These are phyloP conservation scores for Aphanomyces invadans DNA, from an alignment of 352 stramenopile species.

Conservation along the genomic window DNA sequence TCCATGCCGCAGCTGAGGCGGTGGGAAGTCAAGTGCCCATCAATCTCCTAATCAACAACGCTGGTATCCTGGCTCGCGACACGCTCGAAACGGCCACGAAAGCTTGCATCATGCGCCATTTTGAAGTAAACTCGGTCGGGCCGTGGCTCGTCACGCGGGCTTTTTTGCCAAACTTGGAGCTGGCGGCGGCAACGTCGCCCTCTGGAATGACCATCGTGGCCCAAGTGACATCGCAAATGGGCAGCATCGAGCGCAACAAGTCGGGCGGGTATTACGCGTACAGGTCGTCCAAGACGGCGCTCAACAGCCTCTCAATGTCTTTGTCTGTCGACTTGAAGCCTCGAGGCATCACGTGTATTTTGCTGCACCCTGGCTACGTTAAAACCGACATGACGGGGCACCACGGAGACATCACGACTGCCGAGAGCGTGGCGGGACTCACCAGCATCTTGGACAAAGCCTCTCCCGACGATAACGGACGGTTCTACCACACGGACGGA, in stretches of 20 bases:
- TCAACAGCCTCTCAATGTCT: slow-evolving; percentile 69
- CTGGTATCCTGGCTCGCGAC: slow-evolving; percentile 35
- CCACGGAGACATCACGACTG: slow-evolving; percentile 35
- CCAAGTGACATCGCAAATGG: slow-evolving; percentile 52
- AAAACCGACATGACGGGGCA: slow-evolving; percentile 49
- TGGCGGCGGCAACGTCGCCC: slow-evolving; percentile 27
- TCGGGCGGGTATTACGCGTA: slow-evolving; percentile 65
- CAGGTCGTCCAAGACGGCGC: slow-evolving; percentile 65
- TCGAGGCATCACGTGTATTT: slow-evolving; percentile 48
- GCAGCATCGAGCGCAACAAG: slow-evolving; percentile 48
- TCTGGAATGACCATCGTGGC: slow-evolving; percentile 39
- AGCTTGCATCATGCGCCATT: slow-evolving; percentile 45
- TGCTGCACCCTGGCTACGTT: slow-evolving; percentile 59
- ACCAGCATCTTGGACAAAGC: slow-evolving; percentile 46
- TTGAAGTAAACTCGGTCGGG: slow-evolving; percentile 69
- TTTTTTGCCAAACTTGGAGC: slow-evolving; percentile 44
- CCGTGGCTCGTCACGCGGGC: slow-evolving; percentile 54
- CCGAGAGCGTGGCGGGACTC: slow-evolving; percentile 42
- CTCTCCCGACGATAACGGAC: slow-evolving; percentile 42
- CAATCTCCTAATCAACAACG: slow-evolving; percentile 73
- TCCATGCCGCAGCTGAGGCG: slow-evolving; percentile 33
- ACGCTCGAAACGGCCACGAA: slow-evolving; percentile 40
- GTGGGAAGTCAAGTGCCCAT: slow-evolving; percentile 35
- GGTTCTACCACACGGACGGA: slow-evolving; percentile 47
- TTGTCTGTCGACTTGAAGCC: slow-evolving; percentile 40